Percentiles rank a stretch among this genome's conserved stretches.
Evolutionary conservation across 2,329 filamentous ascomycete species (phyloP).

Genomic region (Penicillium sp.): DNA sequence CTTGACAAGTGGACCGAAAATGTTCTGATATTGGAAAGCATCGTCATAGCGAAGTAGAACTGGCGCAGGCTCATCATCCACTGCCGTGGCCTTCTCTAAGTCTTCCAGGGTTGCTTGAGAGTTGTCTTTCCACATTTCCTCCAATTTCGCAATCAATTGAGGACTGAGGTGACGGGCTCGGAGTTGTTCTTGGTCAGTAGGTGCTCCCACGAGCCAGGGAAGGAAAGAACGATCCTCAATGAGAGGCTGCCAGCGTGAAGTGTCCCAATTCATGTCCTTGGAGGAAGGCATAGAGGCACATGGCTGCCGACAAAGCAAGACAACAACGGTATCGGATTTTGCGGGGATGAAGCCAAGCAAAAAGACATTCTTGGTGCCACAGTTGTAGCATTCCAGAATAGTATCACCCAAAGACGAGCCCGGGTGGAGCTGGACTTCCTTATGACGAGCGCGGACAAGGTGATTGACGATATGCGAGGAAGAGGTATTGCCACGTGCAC

Average conservation of each 20-base stretch:
- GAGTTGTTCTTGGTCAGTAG: slow-evolving; percentile 92
- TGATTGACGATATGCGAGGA: slow-evolving; percentile 99
- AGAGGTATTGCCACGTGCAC: slow-evolving; percentile 90
- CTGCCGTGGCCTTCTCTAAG: slow-evolving; percentile 83
- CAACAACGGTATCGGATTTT: slow-evolving; percentile 97
- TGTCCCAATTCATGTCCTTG: slow-evolving; percentile 99
- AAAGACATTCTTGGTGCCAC: slow-evolving; percentile 98
- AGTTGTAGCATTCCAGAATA: slow-evolving; percentile 97
- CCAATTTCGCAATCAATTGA: slow-evolving; percentile 91
- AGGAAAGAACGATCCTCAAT: slow-evolving; percentile 97
- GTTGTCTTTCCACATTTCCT: slow-evolving; percentile 99
- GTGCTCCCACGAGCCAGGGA: slow-evolving; percentile 84
- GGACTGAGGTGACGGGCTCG: slow-evolving; percentile 89
- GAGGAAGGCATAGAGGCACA: slow-evolving; percentile 92
- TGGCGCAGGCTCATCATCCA: slow-evolving; percentile 92
- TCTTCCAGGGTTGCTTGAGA: slow-evolving; percentile 83
- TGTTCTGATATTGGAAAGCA: slow-evolving; percentile 97
- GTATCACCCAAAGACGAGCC: slow-evolving; percentile 92
- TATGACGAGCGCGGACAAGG: slow-evolving; percentile 92
- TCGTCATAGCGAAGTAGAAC: slow-evolving; percentile 94
- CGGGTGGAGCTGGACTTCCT: slow-evolving; percentile 96
- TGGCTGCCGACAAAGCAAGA: slow-evolving; percentile 92
- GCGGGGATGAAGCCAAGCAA: slow-evolving; percentile 96
- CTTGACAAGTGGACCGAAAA: slow-evolving; percentile 96
- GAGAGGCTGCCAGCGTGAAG: slow-evolving; percentile 92